Base-by-base conservation (phyloP, 768 basidiomycete genomes). In the Lepiota venenata region DNA sequence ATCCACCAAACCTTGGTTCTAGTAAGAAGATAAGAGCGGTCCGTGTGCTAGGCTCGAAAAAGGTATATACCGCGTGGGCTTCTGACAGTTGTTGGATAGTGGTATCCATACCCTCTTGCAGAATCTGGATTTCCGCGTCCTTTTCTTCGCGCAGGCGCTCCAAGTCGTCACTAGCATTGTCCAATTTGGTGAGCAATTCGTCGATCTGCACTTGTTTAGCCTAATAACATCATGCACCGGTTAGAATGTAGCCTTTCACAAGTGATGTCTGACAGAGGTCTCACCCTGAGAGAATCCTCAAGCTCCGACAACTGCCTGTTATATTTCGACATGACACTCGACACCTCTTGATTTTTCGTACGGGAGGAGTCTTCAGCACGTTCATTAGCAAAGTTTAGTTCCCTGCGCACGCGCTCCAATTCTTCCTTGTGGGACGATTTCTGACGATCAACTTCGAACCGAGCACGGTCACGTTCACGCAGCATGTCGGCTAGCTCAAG, bases 401-500 rank as follows among this genome's bases (percentile, higher is more conserved):
- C 97, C 27, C 97, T 87, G 58, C 90, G 90, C 35, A 98, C 64
- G 9, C 97, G 85, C 58, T 98, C 97, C 36, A 92, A 67, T 65
- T 99, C 97, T 54, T 99, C 97, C 66, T 94, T 96, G 69, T 98
- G 94, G 47, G 85, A 87, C 4, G 92, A 83, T 73, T 96, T 98
- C 66, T 92, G 81, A 18, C 97, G 80, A 65, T 99, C 97, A 20
- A 98, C 75, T 60, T 99, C 97, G 64, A 97, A 98, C 41, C 97
- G 79, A 35, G 96, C 94, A 52, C 95, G 81, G 66, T 99, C 97
- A 32, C 97, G 85, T 70, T 99, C 97, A 43, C 96, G 83, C 61
- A 99, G 88, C 97, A 99, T 99, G 66, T 98, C 97, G 20, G 97
- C 97, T 16, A 99, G 76, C 69, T 98, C 97, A 52, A 99, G 71